phyloP scores from a whole-genome alignment of 805 yeast species.

The Debaryomyces prosopidis region DNA sequence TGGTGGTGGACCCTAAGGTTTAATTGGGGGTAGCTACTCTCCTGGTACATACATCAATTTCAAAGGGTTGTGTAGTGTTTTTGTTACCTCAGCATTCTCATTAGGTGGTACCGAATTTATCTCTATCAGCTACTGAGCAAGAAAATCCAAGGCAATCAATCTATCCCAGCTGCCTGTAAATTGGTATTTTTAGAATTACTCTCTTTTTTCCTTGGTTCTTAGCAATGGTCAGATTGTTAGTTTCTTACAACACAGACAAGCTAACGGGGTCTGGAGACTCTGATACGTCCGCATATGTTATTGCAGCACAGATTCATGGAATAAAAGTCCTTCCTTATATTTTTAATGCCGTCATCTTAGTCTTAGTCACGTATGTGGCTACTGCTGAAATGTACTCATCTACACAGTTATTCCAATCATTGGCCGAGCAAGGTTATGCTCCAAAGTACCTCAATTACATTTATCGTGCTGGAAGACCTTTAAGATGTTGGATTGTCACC shows the following conservation, averaged over 20 bases:
- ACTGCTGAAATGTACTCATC: slow-evolving; percentile 43
- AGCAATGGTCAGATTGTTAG: slow-evolving; percentile 38
- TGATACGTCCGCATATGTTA: slow-evolving; percentile 42
- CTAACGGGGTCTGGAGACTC: slow-evolving; percentile 36
- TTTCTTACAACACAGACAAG: slow-evolving; percentile 30
- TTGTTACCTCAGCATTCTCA: slow-evolving; percentile 42
- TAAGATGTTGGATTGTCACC: slow-evolving; percentile 33
- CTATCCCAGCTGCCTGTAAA: slow-evolving; percentile 43
- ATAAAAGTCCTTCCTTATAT: slow-evolving; percentile 38
- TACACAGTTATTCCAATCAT: slow-evolving; percentile 42
- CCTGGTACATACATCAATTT: slow-evolving; percentile 39
- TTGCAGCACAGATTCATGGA: slow-evolving; percentile 41
- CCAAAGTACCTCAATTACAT: slow-evolving; percentile 39
- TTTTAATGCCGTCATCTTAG: slow-evolving; percentile 42
- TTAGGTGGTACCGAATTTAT: slow-evolving; percentile 44
- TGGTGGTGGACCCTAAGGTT: slow-evolving; percentile 21
- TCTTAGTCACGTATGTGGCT: slow-evolving; percentile 43
- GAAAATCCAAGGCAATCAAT: slow-evolving; percentile 36
- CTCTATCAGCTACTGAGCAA: slow-evolving; percentile 41
- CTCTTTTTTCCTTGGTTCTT: slow-evolving; percentile 41
- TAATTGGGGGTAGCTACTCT: slow-evolving; percentile 43
- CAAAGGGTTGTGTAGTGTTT: slow-evolving; percentile 40
- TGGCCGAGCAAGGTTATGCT: slow-evolving; percentile 43
- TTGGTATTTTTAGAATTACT: slow-evolving; percentile 38
- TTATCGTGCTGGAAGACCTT: slow-evolving; percentile 42